These are phyloP conservation scores for Suillus decipiens DNA, from an alignment of 768 basidiomycete species.

Conservation along the genomic window DNA sequence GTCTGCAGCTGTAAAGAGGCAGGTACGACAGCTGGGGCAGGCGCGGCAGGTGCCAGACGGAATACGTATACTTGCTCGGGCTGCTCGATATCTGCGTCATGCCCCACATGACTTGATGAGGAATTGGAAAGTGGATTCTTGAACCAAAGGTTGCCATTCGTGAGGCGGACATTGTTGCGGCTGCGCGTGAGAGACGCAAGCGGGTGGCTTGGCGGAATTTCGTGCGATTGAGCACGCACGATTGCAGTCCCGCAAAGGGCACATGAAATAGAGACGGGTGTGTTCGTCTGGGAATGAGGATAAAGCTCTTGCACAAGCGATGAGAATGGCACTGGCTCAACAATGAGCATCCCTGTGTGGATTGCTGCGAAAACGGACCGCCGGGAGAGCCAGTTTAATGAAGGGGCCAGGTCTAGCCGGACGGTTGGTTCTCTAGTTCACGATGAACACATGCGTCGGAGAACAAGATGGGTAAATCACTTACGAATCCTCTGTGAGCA, in stretches of 20 bases:
- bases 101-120: conserved; percentile 22
- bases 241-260: conserved; percentile 71
- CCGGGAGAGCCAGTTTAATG: conserved; percentile 91
- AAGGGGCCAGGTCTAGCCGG: conserved; percentile 91
- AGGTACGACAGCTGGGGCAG: conserved; percentile 25
- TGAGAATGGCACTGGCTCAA: conserved; percentile 79
- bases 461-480: conserved; percentile 36
- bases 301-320: conserved; percentile 59
- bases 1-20: conserved; percentile 24
- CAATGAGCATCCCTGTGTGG: conserved; percentile 79
- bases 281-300: conserved; percentile 44
- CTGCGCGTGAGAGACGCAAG: conserved; percentile 30
- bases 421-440: conserved; percentile 82
- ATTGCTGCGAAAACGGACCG: conserved; percentile 84
- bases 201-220: conserved; percentile 37
- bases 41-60: conserved; percentile 47
- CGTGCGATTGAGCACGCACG: conserved; percentile 39
- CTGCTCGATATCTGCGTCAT: conserved; percentile 21
- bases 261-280: conserved; percentile 58
- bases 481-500: conserved; percentile 83
- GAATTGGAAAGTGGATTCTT: conserved; percentile 50
- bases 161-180: conserved; percentile 36
- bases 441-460: conserved; percentile 14
- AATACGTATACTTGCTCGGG: conserved; percentile 66
- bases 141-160: conserved; percentile 61